phyloP scores from a whole-genome alignment of 129 eudicot genomes.

The Tanacetum coccineum region DNA sequence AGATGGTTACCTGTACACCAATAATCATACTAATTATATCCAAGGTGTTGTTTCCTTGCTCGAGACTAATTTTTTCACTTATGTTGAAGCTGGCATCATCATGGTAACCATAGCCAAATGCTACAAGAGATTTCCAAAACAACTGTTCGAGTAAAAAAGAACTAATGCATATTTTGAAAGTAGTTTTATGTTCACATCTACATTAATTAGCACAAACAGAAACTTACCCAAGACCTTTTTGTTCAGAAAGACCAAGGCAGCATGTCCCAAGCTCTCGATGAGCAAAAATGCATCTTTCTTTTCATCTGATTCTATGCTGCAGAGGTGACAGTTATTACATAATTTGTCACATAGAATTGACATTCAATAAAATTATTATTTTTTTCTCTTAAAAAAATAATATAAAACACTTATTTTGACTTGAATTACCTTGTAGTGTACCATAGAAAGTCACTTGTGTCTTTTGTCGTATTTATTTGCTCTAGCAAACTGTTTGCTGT shows the following conservation, averaged over 20 bases:
- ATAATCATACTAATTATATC: constrained; percentile 75
- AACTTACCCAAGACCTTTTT: constrained; percentile 33
- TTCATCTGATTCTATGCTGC: constrained; percentile 53
- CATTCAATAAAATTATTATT: not conserved
- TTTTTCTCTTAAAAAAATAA: too few relatives aligned
- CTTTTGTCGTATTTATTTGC: constrained; percentile 72
- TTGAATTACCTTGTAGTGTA: constrained; percentile 60
- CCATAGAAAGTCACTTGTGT: constrained; percentile 72
- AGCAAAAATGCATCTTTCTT: constrained; percentile 46
- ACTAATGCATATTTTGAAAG: too few relatives aligned
- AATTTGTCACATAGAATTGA: not conserved
- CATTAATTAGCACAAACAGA: too few relatives aligned
- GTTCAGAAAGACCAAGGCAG: constrained; percentile 72
- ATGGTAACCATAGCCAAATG: constrained; percentile 76
- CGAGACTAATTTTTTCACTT: constrained; percentile 47
- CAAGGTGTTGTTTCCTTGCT: constrained; percentile 59
- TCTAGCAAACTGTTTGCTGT: constrained; percentile 47
- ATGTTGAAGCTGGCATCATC: constrained; percentile 66
- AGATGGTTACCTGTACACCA: constrained; percentile 63
- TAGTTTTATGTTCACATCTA: too few relatives aligned
- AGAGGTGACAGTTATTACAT: constrained; percentile 10
- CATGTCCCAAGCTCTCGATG: constrained; percentile 75
- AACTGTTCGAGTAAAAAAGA: too few relatives aligned
- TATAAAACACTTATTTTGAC: not conserved
- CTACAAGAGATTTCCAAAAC: constrained; percentile 21